Base-by-base conservation (phyloP, 345 rosid genomes). In the Carallia brachiata region DNA sequence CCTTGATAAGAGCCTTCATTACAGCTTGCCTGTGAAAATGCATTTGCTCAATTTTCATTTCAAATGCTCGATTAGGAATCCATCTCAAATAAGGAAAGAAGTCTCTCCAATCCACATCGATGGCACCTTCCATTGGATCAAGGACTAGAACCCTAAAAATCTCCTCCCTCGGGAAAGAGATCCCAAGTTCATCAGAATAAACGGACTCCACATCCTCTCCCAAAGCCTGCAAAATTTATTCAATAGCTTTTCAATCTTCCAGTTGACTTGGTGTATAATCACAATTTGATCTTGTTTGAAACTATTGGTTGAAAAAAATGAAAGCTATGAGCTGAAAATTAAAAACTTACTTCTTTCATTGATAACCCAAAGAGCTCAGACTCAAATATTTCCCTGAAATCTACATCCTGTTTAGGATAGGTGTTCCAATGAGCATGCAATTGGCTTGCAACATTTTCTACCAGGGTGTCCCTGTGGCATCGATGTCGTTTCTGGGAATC, bases 31-130 rank as follows among this genome's bases (percentile, higher is more conserved):
- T 84, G 36, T 83, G 79, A 30, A 60, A 68, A 77, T 84, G 75
- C 75, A 83, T 62, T 52, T 67, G 72, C 19, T 84, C 77, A 58
- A 92, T 83, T 71, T 80, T 89, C 53, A 40, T 44, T 66, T 92
- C 96, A 5, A 82, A 76, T 53, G 78, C 75, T 61, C 71, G 81
- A 67, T 84, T 91, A 0, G 99, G 97, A 75, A 91, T 36, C 97
- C 98, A 95, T 78, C 72, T 79, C 59, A 92, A 61, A 78, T 87
- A 90, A 0, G 97, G 97, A 80, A 95, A 95, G 88, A 91, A 95
- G 73, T 92, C 99, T 69, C 97, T 86, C 97, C 97, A 92, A 60
- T 95, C 97, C 58, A 90, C 97, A 34, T 87, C 97, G 59, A 92
- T 70, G 3, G 96, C 93, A 16, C 92, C 95, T 27, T 81, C 89